These are phyloP conservation scores for Collybia sordida DNA, from an alignment of 768 basidiomycete species.

Conservation along the genomic window DNA sequence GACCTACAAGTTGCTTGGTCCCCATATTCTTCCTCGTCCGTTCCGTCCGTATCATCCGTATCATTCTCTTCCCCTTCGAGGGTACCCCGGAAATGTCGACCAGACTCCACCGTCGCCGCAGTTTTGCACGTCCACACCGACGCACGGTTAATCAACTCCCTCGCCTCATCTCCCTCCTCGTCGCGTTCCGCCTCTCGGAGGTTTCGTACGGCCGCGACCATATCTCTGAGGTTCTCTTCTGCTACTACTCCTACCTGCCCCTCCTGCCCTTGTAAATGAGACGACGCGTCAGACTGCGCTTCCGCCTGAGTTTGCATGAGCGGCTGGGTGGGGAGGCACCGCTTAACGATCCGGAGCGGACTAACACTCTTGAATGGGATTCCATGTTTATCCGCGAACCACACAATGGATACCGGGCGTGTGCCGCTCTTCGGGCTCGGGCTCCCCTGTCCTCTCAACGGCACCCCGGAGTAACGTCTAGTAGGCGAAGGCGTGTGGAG, in stretches of 20 bases:
- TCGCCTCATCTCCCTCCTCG: conserved; percentile 9
- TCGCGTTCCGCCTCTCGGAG: conserved; percentile 4
- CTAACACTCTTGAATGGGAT: conserved; percentile 1
- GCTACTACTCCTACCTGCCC: not conserved
- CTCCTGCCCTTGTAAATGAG: not conserved
- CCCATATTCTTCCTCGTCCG: conserved; percentile 9
- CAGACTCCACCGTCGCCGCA: not conserved
- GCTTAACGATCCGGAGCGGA: conserved; percentile 19
- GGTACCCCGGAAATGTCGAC: not conserved
- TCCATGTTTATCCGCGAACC: conserved; percentile 2
- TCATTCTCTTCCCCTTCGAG: conserved; percentile 1
- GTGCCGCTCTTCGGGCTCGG: not conserved
- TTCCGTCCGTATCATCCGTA: too few species aligned
- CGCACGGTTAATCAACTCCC: conserved; percentile 15
- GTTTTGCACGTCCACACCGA: conserved; percentile 16
- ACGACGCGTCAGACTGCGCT: not conserved
- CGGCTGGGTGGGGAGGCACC: not conserved
- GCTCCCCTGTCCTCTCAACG: not conserved
- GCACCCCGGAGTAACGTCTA: conserved; percentile 1
- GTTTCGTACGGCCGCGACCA: conserved; percentile 15
- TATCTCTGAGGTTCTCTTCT: conserved; percentile 6
- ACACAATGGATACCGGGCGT: conserved; percentile 2
- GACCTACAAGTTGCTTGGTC: conserved; percentile 1
- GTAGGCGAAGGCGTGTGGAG: conserved; percentile 8
- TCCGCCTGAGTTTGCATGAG: too few species aligned